Base-by-base conservation (phyloP, 495 filamentous ascomycete genomes). In the Stereocaulon alpinum region DNA sequence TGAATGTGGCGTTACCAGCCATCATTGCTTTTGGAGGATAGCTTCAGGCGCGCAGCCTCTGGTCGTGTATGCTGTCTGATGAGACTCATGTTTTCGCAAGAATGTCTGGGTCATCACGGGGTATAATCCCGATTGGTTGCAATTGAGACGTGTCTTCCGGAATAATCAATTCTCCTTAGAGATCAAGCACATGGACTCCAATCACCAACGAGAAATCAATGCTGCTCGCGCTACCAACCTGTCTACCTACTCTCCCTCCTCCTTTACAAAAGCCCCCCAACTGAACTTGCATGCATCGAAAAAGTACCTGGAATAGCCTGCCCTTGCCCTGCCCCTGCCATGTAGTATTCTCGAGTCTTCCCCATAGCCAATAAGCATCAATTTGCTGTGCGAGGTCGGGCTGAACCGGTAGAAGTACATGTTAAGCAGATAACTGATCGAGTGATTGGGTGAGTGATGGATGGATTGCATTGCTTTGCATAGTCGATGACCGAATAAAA, bases 351-450 rank as follows among this genome's bases (percentile, higher is more conserved):
- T 30, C 22, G n/a, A 40, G 41, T 24, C 17, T 22, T 44, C 34
- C 54, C 42, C 42, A 20, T 44, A 44, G 6, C 18, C 18, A 34
- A 17, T 3, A 40, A 32, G 45, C 22, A 20, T n/a, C 11, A 41
- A 17, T 43, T 47, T 40, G 22, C 24, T 34, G 22, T n/a, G 47
- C 24, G 47, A 32, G 30, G 15, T 30, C 24, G 27, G 22, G 30
- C 47, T 27, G 47, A 42, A 20, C 47, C 17, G 47, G 40, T 59
- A 50, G 48, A 59, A 59, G 17, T 59, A 50, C 48, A 51, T 17
- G 47, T 40, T 43, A 50, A 58, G 44, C 40, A 41, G 49, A 47
- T 27, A 6, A 40, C 10, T 2, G n/a, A 50, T 40, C 18, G 45
- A 37, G 43, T 32, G 32, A 20, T 50, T 58, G 34, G 7, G 34